Percentiles rank a stretch among this genome's conserved stretches.
These are phyloP conservation scores for Platanus orientalis DNA, from an alignment of 164 flowering plant species.

Conservation along the genomic window DNA sequence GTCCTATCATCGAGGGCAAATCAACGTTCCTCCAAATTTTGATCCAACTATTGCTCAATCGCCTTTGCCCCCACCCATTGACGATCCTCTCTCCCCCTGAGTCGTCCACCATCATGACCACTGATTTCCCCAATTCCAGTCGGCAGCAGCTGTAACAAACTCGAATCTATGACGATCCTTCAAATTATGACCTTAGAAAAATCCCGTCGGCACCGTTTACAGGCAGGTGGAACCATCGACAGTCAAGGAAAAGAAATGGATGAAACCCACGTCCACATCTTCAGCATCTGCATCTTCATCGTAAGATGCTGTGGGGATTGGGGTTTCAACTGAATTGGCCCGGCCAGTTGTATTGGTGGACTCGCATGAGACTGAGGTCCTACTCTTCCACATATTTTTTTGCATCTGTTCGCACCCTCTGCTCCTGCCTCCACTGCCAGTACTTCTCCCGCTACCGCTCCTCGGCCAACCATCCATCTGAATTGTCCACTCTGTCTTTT, in stretches of 20 bases:
- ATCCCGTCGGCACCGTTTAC: conserved; percentile 50
- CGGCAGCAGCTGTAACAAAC: neutral
- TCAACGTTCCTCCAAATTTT: conserved; percentile 29
- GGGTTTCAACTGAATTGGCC: conserved; percentile 11
- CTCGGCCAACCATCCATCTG: too few relatives aligned
- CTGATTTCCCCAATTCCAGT: conserved; percentile 16
- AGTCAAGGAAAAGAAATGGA: conserved; percentile 26
- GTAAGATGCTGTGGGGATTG: conserved; percentile 5
- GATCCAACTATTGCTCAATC: neutral
- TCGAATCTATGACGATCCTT: conserved; percentile 19
- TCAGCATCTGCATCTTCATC: conserved; percentile 15
- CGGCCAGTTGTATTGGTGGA: conserved; percentile 56
- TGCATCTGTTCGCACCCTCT: too few relatives aligned
- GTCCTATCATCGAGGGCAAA: too few relatives aligned
- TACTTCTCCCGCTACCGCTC: too few relatives aligned
- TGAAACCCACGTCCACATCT: conserved; percentile 19
- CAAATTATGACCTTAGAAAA: conserved; percentile 53
- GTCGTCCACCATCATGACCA: conserved; percentile 28
- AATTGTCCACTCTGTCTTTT: too few relatives aligned
- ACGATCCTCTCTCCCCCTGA: conserved; percentile 20
- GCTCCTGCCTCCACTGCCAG: too few relatives aligned
- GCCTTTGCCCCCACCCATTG: neutral
- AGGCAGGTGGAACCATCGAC: conserved; percentile 15
- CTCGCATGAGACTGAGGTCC: conserved; percentile 61
- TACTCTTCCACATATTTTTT: conserved; percentile 74